These are phyloP conservation scores for Rusavskia elegans DNA, from an alignment of 495 filamentous ascomycete genomes.

Conservation along the genomic window DNA sequence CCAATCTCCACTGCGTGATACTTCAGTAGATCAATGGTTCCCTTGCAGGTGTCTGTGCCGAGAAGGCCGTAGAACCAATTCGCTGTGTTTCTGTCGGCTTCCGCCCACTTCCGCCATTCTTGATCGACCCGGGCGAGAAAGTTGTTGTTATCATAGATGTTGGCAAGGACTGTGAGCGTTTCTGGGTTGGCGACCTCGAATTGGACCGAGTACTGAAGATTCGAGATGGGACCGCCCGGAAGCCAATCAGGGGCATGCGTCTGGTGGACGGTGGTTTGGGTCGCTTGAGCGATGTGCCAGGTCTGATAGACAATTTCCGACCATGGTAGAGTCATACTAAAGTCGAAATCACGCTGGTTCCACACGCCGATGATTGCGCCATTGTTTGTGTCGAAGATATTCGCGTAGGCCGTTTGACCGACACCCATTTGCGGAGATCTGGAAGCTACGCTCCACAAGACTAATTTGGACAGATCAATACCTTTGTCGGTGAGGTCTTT, in stretches of 20 bases:
- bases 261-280: neutral
- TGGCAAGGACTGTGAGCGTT: neutral
- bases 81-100: neutral
- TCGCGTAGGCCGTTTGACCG: neutral
- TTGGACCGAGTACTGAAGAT: neutral
- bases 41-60: neutral
- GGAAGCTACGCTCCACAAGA: too few relatives aligned
- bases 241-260: neutral
- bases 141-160: neutral
- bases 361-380: neutral
- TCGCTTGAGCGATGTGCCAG: neutral
- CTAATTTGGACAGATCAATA: too few relatives aligned
- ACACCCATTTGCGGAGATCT: too few relatives aligned
- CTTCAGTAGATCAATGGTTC: neutral
- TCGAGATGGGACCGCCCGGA: neutral
- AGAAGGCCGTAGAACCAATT: neutral
- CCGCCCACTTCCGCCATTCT: neutral
- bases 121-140: neutral
- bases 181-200: neutral
- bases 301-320: neutral
- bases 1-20: neutral
- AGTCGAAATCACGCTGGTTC: neutral
- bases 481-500: too few relatives aligned
- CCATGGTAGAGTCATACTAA: neutral
- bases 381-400: neutral